These are phyloP conservation scores for Oryza officinalis DNA, from an alignment of 176 grass and related monocot species.

Conservation along the genomic window DNA sequence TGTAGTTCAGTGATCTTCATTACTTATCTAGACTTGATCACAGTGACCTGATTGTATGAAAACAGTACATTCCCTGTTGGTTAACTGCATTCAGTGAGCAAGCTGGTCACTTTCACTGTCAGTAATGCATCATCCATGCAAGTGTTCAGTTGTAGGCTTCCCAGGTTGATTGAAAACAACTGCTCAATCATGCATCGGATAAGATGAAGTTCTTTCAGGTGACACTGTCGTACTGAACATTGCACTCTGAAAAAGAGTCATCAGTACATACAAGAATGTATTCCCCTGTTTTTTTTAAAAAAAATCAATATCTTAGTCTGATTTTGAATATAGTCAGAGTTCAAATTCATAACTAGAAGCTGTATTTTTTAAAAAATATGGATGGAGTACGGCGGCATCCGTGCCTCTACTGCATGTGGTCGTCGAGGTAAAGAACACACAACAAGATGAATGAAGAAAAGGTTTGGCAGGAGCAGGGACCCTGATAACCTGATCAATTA, in stretches of 20 bases:
- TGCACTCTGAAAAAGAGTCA: not conserved
- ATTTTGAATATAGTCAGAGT: too few species aligned
- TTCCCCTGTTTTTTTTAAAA: too few species aligned
- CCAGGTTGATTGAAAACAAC: not conserved
- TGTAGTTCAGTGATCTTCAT: not conserved
- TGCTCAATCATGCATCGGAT: not conserved
- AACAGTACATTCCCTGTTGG: not conserved
- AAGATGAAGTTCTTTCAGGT: not conserved
- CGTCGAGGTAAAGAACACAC: not conserved
- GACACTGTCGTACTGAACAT: not conserved
- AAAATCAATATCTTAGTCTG: too few species aligned
- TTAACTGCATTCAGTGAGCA: not conserved
- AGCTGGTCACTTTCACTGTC: not conserved
- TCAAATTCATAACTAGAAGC: too few species aligned
- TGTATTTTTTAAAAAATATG: too few species aligned
- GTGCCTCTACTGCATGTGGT: not conserved
- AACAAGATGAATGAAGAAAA: not conserved
- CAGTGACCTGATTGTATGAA: not conserved
- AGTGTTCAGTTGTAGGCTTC: not conserved
- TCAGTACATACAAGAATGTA: too few species aligned
- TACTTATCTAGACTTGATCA: not conserved
- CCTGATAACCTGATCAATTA: not conserved
- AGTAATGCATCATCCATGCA: not conserved
- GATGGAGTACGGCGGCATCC: too few species aligned
- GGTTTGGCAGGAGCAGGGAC: not conserved